A percentile compares a stretch with the other conserved stretches of the same genome.
Evolutionary conservation across 2,329 filamentous ascomycete species (phyloP).

Genomic region (Ophiostoma quercus): DNA sequence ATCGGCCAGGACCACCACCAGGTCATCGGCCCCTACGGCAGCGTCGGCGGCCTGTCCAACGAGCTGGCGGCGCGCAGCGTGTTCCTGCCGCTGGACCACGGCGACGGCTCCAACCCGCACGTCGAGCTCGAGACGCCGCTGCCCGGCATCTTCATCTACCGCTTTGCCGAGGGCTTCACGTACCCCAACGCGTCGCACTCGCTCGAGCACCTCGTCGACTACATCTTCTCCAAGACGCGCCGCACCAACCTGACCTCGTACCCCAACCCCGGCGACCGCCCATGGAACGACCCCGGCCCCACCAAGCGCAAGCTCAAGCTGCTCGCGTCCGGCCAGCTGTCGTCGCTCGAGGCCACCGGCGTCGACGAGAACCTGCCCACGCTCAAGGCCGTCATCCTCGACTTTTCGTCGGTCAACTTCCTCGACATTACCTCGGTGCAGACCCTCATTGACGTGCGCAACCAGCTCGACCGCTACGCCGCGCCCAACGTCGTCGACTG

Average conservation of each 20-base stretch:
- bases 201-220: slow-evolving; percentile 67
- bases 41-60: slow-evolving; percentile 43
- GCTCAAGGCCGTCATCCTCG: slow-evolving; percentile 49
- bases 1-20: slow-evolving; percentile 55
- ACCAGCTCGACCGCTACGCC: slow-evolving; percentile 50
- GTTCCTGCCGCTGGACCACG: slow-evolving; percentile 80
- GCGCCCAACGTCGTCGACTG: slow-evolving; percentile 45
- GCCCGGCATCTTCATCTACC: slow-evolving; percentile 91
- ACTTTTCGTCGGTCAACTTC: slow-evolving; percentile 53
- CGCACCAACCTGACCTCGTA: slow-evolving; percentile 68
- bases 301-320: slow-evolving; percentile 40
- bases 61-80: slow-evolving; percentile 62
- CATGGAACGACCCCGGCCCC: slow-evolving; percentile 91
- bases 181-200: slow-evolving; percentile 92
- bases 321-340: slow-evolving; percentile 26
- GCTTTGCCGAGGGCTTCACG: slow-evolving; percentile 91
- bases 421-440: slow-evolving; percentile 56
- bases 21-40: slow-evolving; percentile 47
- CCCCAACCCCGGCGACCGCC: slow-evolving; percentile 65
- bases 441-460: slow-evolving; percentile 51
- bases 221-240: slow-evolving; percentile 66
- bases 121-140: slow-evolving; percentile 75
- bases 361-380: slow-evolving; percentile 32
- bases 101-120: slow-evolving; percentile 85
- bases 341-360: slow-evolving; percentile 25